Conservation (phyloP, 805 yeast genomes). For the Starmerella gropengiesseri region DNA sequence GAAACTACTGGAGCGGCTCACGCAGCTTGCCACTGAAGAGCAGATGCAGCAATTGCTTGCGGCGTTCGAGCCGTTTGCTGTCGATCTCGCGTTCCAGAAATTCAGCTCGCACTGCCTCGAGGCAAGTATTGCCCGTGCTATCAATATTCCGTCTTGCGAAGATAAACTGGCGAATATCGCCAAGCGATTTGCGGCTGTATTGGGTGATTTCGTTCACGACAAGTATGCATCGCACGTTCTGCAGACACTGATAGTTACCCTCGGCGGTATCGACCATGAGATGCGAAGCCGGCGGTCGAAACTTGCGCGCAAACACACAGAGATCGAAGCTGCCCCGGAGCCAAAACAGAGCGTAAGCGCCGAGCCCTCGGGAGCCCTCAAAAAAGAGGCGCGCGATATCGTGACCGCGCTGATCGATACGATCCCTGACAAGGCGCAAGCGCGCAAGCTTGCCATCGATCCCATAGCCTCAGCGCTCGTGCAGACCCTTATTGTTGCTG, state of each 20-base stretch:
- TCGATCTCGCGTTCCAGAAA: slow-evolving; percentile 70
- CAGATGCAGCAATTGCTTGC: slow-evolving; percentile 58
- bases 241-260: slow-evolving; percentile 55
- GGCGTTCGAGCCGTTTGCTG: slow-evolving; percentile 62
- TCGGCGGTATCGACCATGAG: slow-evolving; percentile 74
- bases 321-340: slow-evolving; percentile 46
- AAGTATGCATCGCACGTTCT: slow-evolving; percentile 84
- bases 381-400: slow-evolving; percentile 31
- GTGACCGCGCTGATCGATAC: slow-evolving; percentile 27
- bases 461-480: slow-evolving; percentile 79
- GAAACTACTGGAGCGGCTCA: slow-evolving; percentile 75
- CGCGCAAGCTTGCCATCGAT: slow-evolving; percentile 68
- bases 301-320: slow-evolving; percentile 60
- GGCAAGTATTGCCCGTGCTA: slow-evolving; percentile 64
- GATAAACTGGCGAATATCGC: slow-evolving; percentile 49
- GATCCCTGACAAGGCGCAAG: slow-evolving; percentile 33
- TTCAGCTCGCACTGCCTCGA: slow-evolving; percentile 91
- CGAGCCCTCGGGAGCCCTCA: slow-evolving; percentile 5
- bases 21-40: slow-evolving; percentile 50
- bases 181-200: slow-evolving; percentile 51
- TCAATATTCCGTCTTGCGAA: slow-evolving; percentile 67
- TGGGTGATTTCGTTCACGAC: slow-evolving; percentile 52
- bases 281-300: slow-evolving; percentile 73
- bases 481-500: slow-evolving; percentile 20
- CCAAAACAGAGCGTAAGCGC: slow-evolving; percentile 36